Base-by-base conservation (phyloP, 2,329 filamentous ascomycete species). In the Calonectria pteridis region DNA sequence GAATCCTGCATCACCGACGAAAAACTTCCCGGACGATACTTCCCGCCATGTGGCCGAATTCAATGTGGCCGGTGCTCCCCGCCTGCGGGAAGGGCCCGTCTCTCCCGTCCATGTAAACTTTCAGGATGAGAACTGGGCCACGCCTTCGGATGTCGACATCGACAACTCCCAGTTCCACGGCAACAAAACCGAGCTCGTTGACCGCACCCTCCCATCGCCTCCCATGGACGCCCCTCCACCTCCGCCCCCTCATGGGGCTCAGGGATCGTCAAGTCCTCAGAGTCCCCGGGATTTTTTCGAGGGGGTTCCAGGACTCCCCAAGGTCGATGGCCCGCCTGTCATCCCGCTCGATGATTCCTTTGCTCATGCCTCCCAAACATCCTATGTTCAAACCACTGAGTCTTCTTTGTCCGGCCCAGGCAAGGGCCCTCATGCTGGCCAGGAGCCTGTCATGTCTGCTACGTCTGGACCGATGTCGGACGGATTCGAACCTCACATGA, bases 31-130 rank as follows among this genome's bases (percentile, higher is more conserved):
- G 33, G 76, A 79, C 65, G 73, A 77, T 65, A 73, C 77, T 35
- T 68, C 74, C 43, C 79, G 84, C 70, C 81, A 84, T 33, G 76
- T 82, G 20, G 71, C 82, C n/a, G 72, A 77, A 59, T 71, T 81
- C 59, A 75, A 78, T 23, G 67, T 76, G 29, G 69, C 75, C 49
- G 84, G 85, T 65, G 85, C 86, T 26, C 85, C 88, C 29, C 85
- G 86, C 73, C 84, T 91, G 73, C 87, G 87, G 74, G 86, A 88
- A 65, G 86, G 87, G 20, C 90, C 90, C 35, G 85, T 88, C 33
- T 92, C 91, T 50, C 90, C 91, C 23, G 89, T 91, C 70, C 87
- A 85, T 71, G 86, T 91, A 68, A 90, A 89, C 78, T 87, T 89
- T 69, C 88, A 88, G 64, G 83, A 86, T 29, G 89, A 89, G 51